These are phyloP conservation scores for Lecanosticta acicola DNA, from an alignment of 2,329 filamentous ascomycete species.

Conservation along the genomic window DNA sequence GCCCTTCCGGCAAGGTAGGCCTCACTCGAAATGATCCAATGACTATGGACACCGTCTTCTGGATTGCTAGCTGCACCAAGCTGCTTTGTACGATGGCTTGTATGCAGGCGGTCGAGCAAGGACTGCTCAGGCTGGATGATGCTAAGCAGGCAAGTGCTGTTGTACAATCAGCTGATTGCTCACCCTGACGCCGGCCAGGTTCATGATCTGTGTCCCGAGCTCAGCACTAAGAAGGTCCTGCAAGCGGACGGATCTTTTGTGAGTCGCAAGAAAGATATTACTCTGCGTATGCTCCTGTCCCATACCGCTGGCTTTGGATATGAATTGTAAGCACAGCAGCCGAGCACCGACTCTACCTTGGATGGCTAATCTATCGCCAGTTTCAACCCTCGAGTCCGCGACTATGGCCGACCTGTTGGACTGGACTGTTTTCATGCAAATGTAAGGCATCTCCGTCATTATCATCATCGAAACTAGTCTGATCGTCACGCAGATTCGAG, in stretches of 20 bases:
- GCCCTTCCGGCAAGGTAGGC: constrained; percentile 39
- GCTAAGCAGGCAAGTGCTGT: constrained; percentile 18
- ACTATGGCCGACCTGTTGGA: constrained; percentile 44
- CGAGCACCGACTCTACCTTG: not conserved
- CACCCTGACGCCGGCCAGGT: constrained; percentile 10
- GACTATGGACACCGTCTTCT: constrained; percentile 54
- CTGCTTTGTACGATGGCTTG: constrained; percentile 41
- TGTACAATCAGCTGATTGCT: no score
- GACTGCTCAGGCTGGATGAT: constrained; percentile 39
- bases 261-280: constrained; percentile 43
- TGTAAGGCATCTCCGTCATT: constrained; percentile 31
- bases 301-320: constrained; percentile 50
- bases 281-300: constrained; percentile 45
- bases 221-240: constrained; percentile 40
- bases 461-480: not conserved
- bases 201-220: constrained; percentile 39
- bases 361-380: constrained; percentile 6
- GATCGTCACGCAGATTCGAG: not conserved
- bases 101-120: constrained; percentile 46
- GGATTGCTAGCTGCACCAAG: constrained; percentile 51
- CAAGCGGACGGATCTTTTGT: constrained; percentile 37
- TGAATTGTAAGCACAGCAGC: constrained; percentile 34
- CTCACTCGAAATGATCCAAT: constrained; percentile 44
- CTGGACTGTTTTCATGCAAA: constrained; percentile 55
- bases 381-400: constrained; percentile 40